Base-by-base conservation (phyloP, 768 basidiomycete genomes). In the Amanita rubescens region DNA sequence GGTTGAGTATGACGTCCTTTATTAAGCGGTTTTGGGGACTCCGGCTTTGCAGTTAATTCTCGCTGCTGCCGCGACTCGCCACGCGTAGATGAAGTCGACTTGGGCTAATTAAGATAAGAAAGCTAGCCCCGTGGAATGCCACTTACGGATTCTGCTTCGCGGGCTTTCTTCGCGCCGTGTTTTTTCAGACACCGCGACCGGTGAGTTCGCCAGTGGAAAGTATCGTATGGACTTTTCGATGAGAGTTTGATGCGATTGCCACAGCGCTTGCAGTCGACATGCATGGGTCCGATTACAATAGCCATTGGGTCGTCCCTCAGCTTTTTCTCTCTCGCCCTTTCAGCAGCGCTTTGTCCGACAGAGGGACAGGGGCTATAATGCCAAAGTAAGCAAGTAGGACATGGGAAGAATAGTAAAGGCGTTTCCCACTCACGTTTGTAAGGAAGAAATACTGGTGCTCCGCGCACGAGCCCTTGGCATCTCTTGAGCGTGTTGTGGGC, bases 141-240 rank as follows among this genome's bases (percentile, higher is more conserved):
- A 55, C 60, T 43, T 57, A 60, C 61, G 41, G 51, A 42, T 51
- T 55, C 54, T 25, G 59, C 17, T 32, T 25, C 48, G 48, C 62
- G 59, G 43, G 60, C 54, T 51, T 51, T 61, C 54, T 60, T 60
- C 49, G 59, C 59, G n/a, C 57, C 63, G 50, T 52, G 60, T 55
- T 73, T 76, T 66, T 75, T 80, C 51, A 79, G 62, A 63, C 85
- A 87, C 27, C 84, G 74, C 37, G 71, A 71, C 30, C 79, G 73
- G 60, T 87, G 85, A 58, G 77, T 82, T 42, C 68, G 63, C 85
- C 85, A 87, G 64, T 87, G 85, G 60, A 77, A 78, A 27, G 75
- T 73, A 59, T 87, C 85, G 59, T 76, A 87, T 19, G 72, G 71
- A 64, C 81, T 84, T 67, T 86, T 87, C 30, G 72, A 65, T 14